A percentile compares a stretch with the other conserved stretches of the same genome.
Evolutionary conservation across 2,329 filamentous ascomycete species (phyloP).

Genomic region (Pseudopithomyces maydicus): DNA sequence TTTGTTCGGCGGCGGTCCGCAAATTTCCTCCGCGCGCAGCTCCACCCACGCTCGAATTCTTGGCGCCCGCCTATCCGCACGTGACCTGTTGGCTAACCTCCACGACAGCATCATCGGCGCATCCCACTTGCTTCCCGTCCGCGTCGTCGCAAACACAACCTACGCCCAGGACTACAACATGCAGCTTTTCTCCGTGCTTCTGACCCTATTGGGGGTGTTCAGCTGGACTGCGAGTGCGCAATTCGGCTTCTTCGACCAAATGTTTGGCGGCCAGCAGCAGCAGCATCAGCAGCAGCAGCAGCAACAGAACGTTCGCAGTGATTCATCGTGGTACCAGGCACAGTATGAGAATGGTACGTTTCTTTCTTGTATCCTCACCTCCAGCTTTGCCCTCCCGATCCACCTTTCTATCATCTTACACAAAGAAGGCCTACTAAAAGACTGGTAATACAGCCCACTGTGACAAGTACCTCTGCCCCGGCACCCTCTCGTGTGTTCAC

Average conservation of each 20-base stretch:
- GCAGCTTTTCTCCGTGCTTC: slow-evolving; percentile 39
- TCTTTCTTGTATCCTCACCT: background rate
- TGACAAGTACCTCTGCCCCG: slow-evolving; percentile 91
- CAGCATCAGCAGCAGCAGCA: slow-evolving; percentile 65
- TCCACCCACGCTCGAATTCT: slow-evolving; percentile 13
- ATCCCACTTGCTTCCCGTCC: background rate
- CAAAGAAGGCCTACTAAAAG: slow-evolving; percentile 3
- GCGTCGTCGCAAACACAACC: background rate
- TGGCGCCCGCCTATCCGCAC: slow-evolving; percentile 18
- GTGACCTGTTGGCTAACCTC: slow-evolving; percentile 15
- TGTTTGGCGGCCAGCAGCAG: slow-evolving; percentile 74
- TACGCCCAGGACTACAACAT: slow-evolving; percentile 19
- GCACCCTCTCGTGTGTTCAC: slow-evolving; percentile 91
- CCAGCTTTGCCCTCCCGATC: background rate
- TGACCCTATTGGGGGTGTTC: slow-evolving; percentile 53
- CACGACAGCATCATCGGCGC: slow-evolving; percentile 27
- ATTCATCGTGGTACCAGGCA: slow-evolving; percentile 78
- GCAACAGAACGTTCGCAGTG: slow-evolving; percentile 81
- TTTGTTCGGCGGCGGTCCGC: slow-evolving; percentile 27
- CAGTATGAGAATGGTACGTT: slow-evolving; percentile 69
- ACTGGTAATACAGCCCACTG: slow-evolving; percentile 68
- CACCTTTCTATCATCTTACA: background rate
- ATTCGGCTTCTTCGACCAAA: slow-evolving; percentile 98
- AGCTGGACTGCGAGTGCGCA: slow-evolving; percentile 72
- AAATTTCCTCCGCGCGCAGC: slow-evolving; percentile 20